Evolutionary conservation across 345 rosid species (phyloP), one percentile per base, ranked within the genome.

Genomic region (Arabidopsis suecica): DNA sequence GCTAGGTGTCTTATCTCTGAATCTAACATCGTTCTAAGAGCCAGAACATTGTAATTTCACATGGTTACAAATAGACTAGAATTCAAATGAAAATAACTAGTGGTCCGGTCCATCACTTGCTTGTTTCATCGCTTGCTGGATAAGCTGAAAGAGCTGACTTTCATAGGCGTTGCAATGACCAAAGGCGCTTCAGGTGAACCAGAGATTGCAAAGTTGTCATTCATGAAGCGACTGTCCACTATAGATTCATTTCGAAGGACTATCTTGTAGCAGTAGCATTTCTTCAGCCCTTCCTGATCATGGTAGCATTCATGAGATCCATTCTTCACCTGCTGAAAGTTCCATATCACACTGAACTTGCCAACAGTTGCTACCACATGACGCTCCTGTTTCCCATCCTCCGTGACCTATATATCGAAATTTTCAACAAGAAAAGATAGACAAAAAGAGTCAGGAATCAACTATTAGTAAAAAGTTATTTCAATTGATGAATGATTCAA

Each of bases 101-200:
- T 25, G 61, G 61, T 62, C 14, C 25, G 56, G 57, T 64, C 23
- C 40, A 51, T 33, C n/a, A 41, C 64, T 51, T 75, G 72, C 37
- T 59, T 60, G 61, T 34, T 50, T 86, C 84, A 90, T 60, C 88
- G 89, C 80, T 78, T 86, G 88, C 84, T 93, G 61, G 97, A 93
- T 75, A 95, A 88, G 88, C 93, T 92, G 84, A 95, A 95, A 48
- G 98, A 95, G 83, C 99, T 95, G 77, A 95, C 98, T 86, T 90
- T 95, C 85, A 89, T 71, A 40, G 93, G 90, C 14, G 98, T 95
- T 13, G 99, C 99, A 74, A 95, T 91, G 75, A 95, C 99, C 75
- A 93, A 82, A 44, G 99, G 98, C 32, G 99, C 99, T 85, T 95
- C 96, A 6, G 96, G 99, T 65, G 97, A 90, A 67, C 92, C 98